phyloP scores from a whole-genome alignment of 345 rosid genomes.

The Dimocarpus longan region DNA sequence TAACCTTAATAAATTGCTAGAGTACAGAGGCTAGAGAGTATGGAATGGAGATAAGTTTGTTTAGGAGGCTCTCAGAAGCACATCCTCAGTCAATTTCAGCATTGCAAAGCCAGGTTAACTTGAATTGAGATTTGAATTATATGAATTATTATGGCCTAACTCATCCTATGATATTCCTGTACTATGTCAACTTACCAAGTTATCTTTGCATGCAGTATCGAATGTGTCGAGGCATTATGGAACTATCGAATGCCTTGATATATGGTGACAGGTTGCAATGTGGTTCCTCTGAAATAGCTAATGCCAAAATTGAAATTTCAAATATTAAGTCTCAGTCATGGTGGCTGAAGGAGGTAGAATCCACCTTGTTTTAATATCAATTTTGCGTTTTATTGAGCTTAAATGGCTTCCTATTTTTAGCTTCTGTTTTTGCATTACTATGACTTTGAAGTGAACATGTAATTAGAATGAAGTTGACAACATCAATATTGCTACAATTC shows the following conservation, averaged over 20 bases:
- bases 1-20: conserved; percentile 38
- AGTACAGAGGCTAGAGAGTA: conserved; percentile 91
- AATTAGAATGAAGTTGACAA: neutral
- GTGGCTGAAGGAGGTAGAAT: conserved; percentile 76
- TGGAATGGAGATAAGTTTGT: conserved; percentile 95
- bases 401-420: neutral
- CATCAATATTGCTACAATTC: neutral
- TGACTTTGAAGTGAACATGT: neutral
- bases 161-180: conserved; percentile 12
- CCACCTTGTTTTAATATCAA: neutral
- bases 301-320: conserved; percentile 61
- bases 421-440: neutral
- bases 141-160: conserved; percentile 14
- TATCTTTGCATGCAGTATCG: conserved; percentile 69
- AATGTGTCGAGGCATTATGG: conserved; percentile 93
- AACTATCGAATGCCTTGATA: conserved; percentile 87
- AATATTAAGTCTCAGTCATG: conserved; percentile 42
- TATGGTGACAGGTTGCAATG: conserved; percentile 86
- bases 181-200: conserved; percentile 22
- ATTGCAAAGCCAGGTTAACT: conserved; percentile 87
- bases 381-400: neutral
- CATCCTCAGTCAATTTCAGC: conserved; percentile 97
- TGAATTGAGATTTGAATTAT: conserved; percentile 17
- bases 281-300: conserved; percentile 86
- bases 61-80: conserved; percentile 94